These are phyloP conservation scores for Hypomontagnella submonticulosa DNA, from an alignment of 495 filamentous ascomycete genomes.

Conservation along the genomic window DNA sequence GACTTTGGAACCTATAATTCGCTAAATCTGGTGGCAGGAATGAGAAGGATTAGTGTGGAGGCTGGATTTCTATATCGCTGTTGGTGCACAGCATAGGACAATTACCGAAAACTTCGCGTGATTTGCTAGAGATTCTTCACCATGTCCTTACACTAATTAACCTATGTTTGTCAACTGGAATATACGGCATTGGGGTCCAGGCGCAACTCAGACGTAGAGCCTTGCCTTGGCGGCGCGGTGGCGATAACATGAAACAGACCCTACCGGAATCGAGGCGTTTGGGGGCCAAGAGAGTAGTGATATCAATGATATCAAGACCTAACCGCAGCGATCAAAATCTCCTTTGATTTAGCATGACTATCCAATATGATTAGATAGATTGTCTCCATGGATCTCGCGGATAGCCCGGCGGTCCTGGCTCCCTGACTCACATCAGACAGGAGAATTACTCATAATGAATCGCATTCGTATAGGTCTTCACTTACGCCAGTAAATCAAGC, in stretches of 20 bases:
- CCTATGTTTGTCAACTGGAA: conserved; percentile 6
- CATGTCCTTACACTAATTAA: conserved; percentile 16
- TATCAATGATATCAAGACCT: too few species aligned
- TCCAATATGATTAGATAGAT: too few species aligned
- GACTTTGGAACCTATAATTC: conserved; percentile 10
- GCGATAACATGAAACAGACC: conserved; percentile 33
- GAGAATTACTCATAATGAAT: conserved; percentile 12
- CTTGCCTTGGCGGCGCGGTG: conserved; percentile 15
- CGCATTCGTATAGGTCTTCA: conserved; percentile 3
- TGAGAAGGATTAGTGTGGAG: conserved; percentile 19
- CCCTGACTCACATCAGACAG: too few species aligned
- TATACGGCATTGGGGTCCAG: conserved; percentile 21
- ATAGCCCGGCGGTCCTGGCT: too few species aligned
- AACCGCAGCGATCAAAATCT: too few species aligned
- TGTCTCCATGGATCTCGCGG: too few species aligned
- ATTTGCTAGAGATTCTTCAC: conserved; percentile 10
- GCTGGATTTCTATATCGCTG: conserved; percentile 16
- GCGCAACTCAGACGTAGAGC: conserved; percentile 11
- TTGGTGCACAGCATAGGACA: conserved; percentile 12
- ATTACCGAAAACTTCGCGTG: conserved; percentile 18
- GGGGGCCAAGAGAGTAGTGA: too few species aligned
- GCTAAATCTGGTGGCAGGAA: conserved; percentile 14
- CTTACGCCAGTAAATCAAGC: conserved; percentile 4
- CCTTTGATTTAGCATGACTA: too few species aligned
- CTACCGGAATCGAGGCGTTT: not conserved